Base-by-base conservation (phyloP, 257 asterid species). In the Primulina huaijiensis region DNA sequence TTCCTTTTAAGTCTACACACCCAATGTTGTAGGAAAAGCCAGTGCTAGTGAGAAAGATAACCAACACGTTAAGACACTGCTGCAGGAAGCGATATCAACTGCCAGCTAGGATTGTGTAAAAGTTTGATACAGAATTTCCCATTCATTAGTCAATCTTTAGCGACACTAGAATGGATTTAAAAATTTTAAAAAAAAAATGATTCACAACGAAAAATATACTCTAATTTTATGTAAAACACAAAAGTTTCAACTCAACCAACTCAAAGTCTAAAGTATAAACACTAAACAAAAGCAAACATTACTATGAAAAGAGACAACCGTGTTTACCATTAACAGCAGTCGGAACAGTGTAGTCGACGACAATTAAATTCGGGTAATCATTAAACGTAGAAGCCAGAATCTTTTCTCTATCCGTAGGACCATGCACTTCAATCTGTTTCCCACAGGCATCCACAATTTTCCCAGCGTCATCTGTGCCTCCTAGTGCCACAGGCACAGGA, bases 291-390 rank as follows among this genome's bases (percentile, higher is more conserved):
- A 50, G 20, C 20, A 50, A 50, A 16, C 19, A 50, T 14, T 50
- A 50, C 7, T 50, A 17, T 17, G 21, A 14, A 16, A 50, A 50
- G 57, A 50, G 7, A 50, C 0, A 16, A 16, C 21, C 20, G 5
- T 50, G 19, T 43, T 12, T 14, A 50, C 57, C 57, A 50, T 50
- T 50, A 17, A 87, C 92, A 30, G 88, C 87, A n/a, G 72, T 67
- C 16, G 92, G 88, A 25, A 76, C 85, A 5, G 92, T 87, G 82
- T 84, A 87, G 58, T 87, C 89, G 20, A 87, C 86, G 34, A 84
- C 89, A 5, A 84, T 71, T 70, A 87, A 73, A 70, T 77, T 64
- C 0, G 92, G 85, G 73, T 82, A 77, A n/a, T 87, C 89, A 62
- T 72, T 46, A 64, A 75, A 73, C 37, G 78, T 55, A 19, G 82